Conservation (phyloP, 345 rosid genomes). For the Citrus hindsii region DNA sequence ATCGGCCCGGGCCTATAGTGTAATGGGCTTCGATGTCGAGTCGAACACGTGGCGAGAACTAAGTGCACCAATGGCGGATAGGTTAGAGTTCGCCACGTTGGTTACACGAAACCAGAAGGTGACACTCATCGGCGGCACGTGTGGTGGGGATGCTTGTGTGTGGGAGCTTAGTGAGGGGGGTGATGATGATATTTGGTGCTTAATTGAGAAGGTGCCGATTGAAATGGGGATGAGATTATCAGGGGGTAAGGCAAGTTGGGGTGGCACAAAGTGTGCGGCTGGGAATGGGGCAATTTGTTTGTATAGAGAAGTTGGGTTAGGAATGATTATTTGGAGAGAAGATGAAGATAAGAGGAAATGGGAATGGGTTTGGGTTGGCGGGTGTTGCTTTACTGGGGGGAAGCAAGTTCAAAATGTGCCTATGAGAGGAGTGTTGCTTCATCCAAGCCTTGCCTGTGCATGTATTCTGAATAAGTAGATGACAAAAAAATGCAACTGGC, state of each 20-base stretch:
- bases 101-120: conserved; percentile 22
- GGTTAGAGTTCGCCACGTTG: conserved; percentile 41
- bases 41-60: conserved; percentile 45
- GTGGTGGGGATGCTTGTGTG: conserved; percentile 22
- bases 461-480: neutral
- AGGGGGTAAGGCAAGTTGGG: conserved; percentile 38
- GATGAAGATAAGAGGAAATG: conserved; percentile 25
- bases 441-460: conserved; percentile 34
- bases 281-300: conserved; percentile 33
- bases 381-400: conserved; percentile 27
- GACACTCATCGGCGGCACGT: conserved; percentile 34
- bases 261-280: conserved; percentile 39
- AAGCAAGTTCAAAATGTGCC: conserved; percentile 26
- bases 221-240: conserved; percentile 35
- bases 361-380: conserved; percentile 57
- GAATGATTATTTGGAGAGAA: conserved; percentile 49
- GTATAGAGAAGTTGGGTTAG: conserved; percentile 47
- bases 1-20: conserved; percentile 49
- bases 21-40: conserved; percentile 38
- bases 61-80: conserved; percentile 42
- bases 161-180: conserved; percentile 35
- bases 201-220: conserved; percentile 28
- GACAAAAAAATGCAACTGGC: neutral
- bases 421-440: conserved; percentile 38
- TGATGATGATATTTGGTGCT: conserved; percentile 25